Base-by-base conservation (phyloP, 2,329 filamentous ascomycete genomes). In the Dendrostoma leiphaemia region DNA sequence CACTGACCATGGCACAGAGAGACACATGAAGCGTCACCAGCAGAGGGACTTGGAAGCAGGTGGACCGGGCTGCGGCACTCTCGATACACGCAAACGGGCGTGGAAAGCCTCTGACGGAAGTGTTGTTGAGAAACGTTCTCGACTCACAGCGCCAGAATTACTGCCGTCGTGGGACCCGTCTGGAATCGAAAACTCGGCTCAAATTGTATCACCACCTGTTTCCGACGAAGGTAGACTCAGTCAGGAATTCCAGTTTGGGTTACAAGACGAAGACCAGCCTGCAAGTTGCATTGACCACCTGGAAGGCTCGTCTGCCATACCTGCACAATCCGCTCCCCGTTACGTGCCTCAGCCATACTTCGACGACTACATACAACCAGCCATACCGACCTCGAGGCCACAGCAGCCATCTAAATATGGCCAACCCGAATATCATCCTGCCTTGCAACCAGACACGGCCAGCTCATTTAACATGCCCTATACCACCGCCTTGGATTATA, bases 391-490 rank as follows among this genome's bases (percentile, higher is more conserved):
- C 8, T 7, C 32, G 28, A 28, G 34, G 15, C 9, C 41, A n/a
- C 61, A 54, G 41, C 59, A 45, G 60, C 64, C 58, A 34, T 61
- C 58, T 60, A 66, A 60, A 23, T 41, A 58, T 53, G 29, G 64
- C 68, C 66, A 63, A 68, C 17, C 67, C 69, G 15, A 57, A 29
- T 79, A 78, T 60, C 78, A 81, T 48, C 78, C 84, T 48, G 74
- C 79, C 31, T 84, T 85, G 61, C 78, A 79, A 53, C 76, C 82
- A 41, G 82, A 85, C 62, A 85, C 82, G 63, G 82, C 82, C 28
- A 83, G 77, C 61, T 84, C 82, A 0, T 86, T 86, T 63, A 85
- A 86, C 51, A 83, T 84, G 69, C 83, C 83, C 5, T 86, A 83
- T 64, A 84, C 83, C 2, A 84, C 83, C 1, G 81, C 81, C 56